These are phyloP conservation scores for Apiospora rasikravindrae DNA, from an alignment of 2,329 filamentous ascomycete species.

Conservation along the genomic window DNA sequence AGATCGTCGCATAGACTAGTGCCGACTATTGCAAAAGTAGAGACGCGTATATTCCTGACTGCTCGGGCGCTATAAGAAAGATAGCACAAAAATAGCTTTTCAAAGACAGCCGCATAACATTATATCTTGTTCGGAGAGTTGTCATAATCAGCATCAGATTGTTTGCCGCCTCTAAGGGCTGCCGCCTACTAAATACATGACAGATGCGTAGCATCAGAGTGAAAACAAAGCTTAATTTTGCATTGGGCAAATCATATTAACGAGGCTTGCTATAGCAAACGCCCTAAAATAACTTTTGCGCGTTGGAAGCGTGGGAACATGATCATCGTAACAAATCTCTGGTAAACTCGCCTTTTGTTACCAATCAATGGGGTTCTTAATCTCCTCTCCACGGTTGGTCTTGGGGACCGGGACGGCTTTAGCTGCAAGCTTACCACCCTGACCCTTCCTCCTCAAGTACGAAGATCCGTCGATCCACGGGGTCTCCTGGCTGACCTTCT, in stretches of 20 bases:
- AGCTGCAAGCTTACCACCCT: conserved; percentile 59
- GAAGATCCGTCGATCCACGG: conserved; percentile 91
- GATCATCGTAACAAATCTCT: conserved; percentile 1
- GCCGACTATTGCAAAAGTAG: background rate
- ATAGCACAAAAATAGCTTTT: too few relatives aligned
- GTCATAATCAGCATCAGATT: background rate
- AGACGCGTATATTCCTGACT: background rate
- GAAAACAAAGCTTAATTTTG: background rate
- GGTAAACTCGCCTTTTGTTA: conserved; percentile 44
- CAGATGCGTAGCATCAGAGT: too few relatives aligned
- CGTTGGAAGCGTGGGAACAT: background rate
- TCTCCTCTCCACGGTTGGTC: conserved; percentile 85
- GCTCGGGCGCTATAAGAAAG: background rate
- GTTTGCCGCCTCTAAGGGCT: too few relatives aligned
- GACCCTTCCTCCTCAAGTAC: conserved; percentile 70
- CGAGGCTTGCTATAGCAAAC: background rate
- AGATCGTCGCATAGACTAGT: conserved; percentile 20
- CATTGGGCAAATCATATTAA: background rate
- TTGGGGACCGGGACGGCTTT: conserved; percentile 76
- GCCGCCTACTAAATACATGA: background rate
- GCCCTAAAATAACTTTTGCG: background rate
- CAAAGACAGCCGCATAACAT: background rate
- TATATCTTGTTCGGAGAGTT: background rate
- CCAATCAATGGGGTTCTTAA: conserved; percentile 90
- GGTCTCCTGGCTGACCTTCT: conserved; percentile 74